phyloP scores from a whole-genome alignment of 768 basidiomycete genomes.

The Neoboletus magnificus region DNA sequence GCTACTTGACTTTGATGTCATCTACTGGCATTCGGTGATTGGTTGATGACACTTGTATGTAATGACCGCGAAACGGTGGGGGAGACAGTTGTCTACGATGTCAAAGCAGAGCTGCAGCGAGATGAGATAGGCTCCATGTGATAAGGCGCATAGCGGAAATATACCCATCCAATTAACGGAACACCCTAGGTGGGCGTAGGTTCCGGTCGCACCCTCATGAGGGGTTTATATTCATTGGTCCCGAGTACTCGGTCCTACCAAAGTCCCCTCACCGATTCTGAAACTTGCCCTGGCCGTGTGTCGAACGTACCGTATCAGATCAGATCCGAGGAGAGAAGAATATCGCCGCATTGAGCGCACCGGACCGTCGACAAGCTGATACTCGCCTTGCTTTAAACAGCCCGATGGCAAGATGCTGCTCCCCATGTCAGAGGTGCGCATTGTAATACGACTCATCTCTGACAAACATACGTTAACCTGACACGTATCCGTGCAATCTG shows the following conservation, averaged over 20 bases:
- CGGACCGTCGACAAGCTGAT: background rate
- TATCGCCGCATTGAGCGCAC: background rate
- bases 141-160: too few relatives aligned
- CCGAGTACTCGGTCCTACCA: too few relatives aligned
- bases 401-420: background rate
- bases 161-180: too few relatives aligned
- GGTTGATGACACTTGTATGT: background rate
- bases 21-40: background rate
- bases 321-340: background rate
- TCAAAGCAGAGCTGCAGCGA: too few relatives aligned
- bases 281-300: background rate
- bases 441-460: background rate
- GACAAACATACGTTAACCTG: background rate
- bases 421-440: background rate
- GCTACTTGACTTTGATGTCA: background rate
- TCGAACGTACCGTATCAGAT: background rate
- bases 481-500: background rate
- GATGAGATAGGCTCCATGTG: too few relatives aligned
- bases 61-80: background rate
- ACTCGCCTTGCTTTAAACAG: background rate
- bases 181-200: too few relatives aligned
- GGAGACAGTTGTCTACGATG: too few relatives aligned
- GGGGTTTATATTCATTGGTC: too few relatives aligned
- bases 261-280: background rate
- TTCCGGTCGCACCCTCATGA: too few relatives aligned